Conservation (phyloP, 495 filamentous ascomycete species). For the Choiromyces venosus region DNA sequence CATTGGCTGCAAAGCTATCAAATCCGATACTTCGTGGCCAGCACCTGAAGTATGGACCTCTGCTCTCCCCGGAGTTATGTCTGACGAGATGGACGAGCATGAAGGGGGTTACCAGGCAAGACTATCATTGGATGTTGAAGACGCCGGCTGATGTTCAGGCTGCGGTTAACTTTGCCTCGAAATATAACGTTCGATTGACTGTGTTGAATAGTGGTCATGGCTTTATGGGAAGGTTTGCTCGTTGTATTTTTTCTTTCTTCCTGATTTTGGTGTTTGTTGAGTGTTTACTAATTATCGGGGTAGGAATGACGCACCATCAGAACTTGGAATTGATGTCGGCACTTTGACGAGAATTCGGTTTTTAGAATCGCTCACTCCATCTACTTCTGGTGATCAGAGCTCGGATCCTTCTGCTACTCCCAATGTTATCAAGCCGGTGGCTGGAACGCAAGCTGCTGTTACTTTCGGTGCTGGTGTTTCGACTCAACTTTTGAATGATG, state of each 20-base stretch:
- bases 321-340: not conserved
- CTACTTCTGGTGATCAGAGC: not conserved
- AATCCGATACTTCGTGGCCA: not conserved
- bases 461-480: slow-evolving; percentile 1
- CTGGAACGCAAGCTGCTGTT: slow-evolving; percentile 1
- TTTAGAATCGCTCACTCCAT: not conserved
- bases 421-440: not conserved
- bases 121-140: too few relatives aligned
- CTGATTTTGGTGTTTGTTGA: too few relatives aligned
- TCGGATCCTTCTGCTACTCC: not conserved
- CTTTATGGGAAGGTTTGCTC: too few relatives aligned
- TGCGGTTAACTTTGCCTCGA: slow-evolving; percentile 13
- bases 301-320: not conserved
- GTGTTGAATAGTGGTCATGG: slow-evolving; percentile 23
- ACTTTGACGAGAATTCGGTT: not conserved
- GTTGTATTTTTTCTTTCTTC: too few relatives aligned
- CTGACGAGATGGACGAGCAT: not conserved
- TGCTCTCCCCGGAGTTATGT: not conserved
- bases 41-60: too few relatives aligned
- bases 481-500: not conserved
- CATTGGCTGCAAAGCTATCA: not conserved
- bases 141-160: slow-evolving; percentile 10
- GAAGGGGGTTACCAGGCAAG: not conserved
- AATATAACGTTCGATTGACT: slow-evolving; percentile 8
- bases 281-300: slow-evolving; percentile 22